Evolutionary conservation across 2,329 filamentous ascomycete species (phyloP).

Genomic region (Penicillium italicum): DNA sequence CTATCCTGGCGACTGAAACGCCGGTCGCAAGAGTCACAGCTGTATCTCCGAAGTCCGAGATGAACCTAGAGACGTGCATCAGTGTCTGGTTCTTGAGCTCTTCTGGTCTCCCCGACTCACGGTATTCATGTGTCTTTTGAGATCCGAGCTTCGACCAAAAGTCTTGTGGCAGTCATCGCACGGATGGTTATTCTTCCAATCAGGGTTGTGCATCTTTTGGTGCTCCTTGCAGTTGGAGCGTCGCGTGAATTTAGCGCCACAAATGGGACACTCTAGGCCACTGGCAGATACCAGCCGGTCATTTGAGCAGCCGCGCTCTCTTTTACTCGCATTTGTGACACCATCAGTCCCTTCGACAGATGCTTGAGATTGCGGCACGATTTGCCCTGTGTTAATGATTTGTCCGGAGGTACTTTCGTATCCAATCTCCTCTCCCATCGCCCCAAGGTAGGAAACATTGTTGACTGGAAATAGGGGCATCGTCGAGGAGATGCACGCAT

Average conservation of each 20-base stretch:
- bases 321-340: not conserved
- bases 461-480: not conserved
- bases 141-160: constrained; percentile 80
- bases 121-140: constrained; percentile 55
- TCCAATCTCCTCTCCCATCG: not conserved
- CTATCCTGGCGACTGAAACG: constrained; percentile 15
- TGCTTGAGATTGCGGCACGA: not conserved
- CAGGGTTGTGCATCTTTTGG: constrained; percentile 76
- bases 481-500: not conserved
- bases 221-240: constrained; percentile 86
- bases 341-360: constrained; percentile 4
- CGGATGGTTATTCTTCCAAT: constrained; percentile 65
- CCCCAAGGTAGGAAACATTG: not conserved
- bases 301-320: not conserved
- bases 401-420: not conserved
- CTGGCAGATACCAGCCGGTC: constrained; percentile 41
- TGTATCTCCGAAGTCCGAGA: constrained; percentile 1
- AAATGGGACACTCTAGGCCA: constrained; percentile 72
- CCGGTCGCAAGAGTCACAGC: constrained; percentile 16
- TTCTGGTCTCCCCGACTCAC: constrained; percentile 45
- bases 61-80: constrained; percentile 1
- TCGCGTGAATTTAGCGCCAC: constrained; percentile 74
- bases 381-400: not conserved
- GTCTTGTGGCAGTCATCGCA: constrained; percentile 69
- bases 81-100: not conserved